Evolutionary conservation across 1,139 yeast species (phyloP).

Genomic region (Scheffersomyces stambukii): DNA sequence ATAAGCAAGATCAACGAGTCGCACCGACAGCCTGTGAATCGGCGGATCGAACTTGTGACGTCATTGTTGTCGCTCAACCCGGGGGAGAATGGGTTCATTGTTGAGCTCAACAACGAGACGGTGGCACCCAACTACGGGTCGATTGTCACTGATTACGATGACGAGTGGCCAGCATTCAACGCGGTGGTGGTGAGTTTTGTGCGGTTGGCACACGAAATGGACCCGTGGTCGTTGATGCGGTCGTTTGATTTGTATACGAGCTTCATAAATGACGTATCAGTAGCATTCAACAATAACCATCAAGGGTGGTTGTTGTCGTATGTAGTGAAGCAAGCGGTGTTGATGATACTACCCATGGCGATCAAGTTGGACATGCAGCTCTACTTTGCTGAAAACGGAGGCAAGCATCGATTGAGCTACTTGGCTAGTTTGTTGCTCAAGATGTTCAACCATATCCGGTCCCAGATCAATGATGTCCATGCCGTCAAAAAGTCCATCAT

Average conservation of each 20-base stretch:
- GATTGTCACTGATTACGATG: conserved; percentile 26
- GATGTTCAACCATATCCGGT: conserved; percentile 59
- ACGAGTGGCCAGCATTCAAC: conserved; percentile 50
- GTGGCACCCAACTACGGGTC: conserved; percentile 7
- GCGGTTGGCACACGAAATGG: conserved; percentile 47
- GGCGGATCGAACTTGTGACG: conserved; percentile 7
- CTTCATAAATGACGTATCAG: conserved; percentile 50
- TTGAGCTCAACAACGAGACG: conserved; percentile 5
- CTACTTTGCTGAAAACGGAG: conserved; percentile 35
- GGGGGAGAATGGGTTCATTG: conserved; percentile 6
- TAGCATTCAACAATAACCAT: conserved; percentile 53
- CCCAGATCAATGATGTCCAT: conserved; percentile 43
- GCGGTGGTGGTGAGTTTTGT: conserved; percentile 50
- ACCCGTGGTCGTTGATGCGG: conserved; percentile 53
- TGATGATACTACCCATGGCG: conserved; percentile 46
- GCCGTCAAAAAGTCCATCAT: conserved; percentile 48
- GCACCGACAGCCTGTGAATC: too few species aligned
- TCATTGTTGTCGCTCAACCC: conserved; percentile 9
- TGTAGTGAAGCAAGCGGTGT: conserved; percentile 39
- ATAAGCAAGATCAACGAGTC: conserved; percentile 8
- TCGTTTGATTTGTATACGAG: conserved; percentile 59
- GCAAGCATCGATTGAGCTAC: conserved; percentile 47
- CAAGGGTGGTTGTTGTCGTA: conserved; percentile 48
- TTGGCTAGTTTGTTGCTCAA: conserved; percentile 57
- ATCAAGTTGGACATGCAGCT: conserved; percentile 45